Evolutionary conservation across 441 rosid species (phyloP), one percentile per base, ranked within the genome.

Genomic region (Adansonia madagascariensis): DNA sequence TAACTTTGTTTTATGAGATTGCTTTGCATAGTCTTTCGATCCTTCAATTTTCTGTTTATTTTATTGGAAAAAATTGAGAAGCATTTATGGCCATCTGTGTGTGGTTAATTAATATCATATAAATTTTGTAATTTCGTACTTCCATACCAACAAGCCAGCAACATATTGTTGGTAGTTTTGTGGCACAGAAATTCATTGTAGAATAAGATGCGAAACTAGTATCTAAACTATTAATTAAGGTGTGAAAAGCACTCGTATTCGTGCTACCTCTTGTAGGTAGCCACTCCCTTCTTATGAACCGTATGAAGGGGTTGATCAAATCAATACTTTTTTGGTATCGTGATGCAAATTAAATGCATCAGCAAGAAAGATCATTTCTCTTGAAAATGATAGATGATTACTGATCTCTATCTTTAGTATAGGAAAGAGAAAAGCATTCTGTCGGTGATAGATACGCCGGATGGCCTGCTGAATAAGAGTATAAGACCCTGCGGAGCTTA

Each of bases 401-500:
- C 61, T 27, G 64, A 35, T 43, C 31, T 3, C 3, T 50, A 39
- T 55, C 52, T 72, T 17, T 56, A 72, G 39, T 10, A 15, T n/a
- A 52, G 31, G 27, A n/a, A 31, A 53, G 31, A 53, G 46, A 24
- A 71, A 31, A 67, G 71, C 35, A 67, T 46, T 47, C 27, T 15
- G 24, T 35, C 20, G n/a, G 35, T 35, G n/a, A 53, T 52, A 35
- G 31, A 56, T 55, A 18, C 22, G 24, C 46, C 27, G n/a, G 12
- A 52, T 27, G 7, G 43, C 24, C 24, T 50, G 60, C 11, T 27
- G 18, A 50, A 27, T n/a, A 49, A 50, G 60, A 31, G 20, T 14
- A 66, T 50, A 49, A 50, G 60, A 70, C 46, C 74, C 50, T 50
- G 60, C 31, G 61, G 22, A 46, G 61, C 43, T 69, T 69, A 49